Evolutionary conservation across 495 filamentous ascomycete species (phyloP).

Genomic region (Penicillium chermesinum): DNA sequence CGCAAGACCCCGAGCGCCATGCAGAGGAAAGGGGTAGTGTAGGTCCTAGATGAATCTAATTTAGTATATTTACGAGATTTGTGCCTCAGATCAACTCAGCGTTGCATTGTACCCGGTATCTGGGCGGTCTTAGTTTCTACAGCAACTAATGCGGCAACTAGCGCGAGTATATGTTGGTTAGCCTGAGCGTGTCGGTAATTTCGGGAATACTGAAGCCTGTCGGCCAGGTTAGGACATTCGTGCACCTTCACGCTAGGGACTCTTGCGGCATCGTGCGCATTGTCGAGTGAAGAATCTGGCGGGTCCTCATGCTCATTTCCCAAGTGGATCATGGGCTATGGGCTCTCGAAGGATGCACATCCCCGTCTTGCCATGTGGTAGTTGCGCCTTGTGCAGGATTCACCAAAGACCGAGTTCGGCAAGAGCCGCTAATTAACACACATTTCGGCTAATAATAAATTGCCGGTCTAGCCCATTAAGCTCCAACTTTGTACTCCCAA

Average conservation of each 20-base stretch:
- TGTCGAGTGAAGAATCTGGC: not conserved
- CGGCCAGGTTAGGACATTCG: not conserved
- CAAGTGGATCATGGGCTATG: not conserved
- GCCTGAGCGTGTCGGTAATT: not conserved
- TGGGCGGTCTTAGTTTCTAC: too few relatives aligned
- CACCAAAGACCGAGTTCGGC: not conserved
- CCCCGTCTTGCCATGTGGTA: conserved; percentile 15
- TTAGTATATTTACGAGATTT: too few relatives aligned
- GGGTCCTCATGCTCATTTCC: conserved; percentile 5
- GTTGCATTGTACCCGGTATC: conserved; percentile 3
- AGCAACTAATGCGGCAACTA: too few relatives aligned
- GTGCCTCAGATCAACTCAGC: not conserved
- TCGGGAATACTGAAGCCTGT: not conserved
- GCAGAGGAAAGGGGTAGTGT: not conserved
- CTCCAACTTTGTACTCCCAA: too few relatives aligned
- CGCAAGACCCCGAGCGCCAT: not conserved
- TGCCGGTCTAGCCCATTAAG: too few relatives aligned
- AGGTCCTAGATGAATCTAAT: not conserved
- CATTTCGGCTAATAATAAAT: too few relatives aligned
- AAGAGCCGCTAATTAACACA: conserved; percentile 2
- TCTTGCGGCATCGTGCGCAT: not conserved
- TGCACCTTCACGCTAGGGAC: not conserved
- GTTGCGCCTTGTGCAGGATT: not conserved
- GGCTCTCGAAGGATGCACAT: conserved; percentile 3
- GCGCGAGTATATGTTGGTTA: too few relatives aligned